phyloP scores from a whole-genome alignment of 2,329 filamentous ascomycete species.

The Colletotrichum lini region DNA sequence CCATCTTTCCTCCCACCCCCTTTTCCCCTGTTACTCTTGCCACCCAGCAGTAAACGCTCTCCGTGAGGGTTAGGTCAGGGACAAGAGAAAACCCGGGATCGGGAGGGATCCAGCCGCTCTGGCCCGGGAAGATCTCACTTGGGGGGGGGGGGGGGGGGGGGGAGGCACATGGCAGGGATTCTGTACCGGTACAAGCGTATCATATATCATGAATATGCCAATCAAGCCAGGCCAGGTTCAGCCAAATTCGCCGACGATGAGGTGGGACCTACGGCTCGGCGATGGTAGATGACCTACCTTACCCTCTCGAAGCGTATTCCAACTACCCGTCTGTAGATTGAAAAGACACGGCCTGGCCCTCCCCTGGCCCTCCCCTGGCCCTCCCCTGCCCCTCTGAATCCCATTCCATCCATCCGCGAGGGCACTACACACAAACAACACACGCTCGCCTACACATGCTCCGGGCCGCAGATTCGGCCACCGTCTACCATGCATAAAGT shows the following conservation, averaged over 20 bases:
- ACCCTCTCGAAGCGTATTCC: slow-evolving; percentile 4
- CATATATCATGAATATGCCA: too few relatives aligned
- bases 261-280: not conserved
- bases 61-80: not conserved
- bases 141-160: too few relatives aligned
- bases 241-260: slow-evolving; percentile 4
- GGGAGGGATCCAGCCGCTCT: not conserved
- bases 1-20: not conserved
- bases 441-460: not conserved
- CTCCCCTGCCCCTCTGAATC: not conserved
- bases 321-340: slow-evolving; percentile 10
- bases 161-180: too few relatives aligned
- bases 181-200: not conserved
- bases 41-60: slow-evolving; percentile 31
- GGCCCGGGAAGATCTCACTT: slow-evolving; percentile 1
- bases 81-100: not conserved
- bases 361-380: too few relatives aligned
- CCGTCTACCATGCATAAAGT: not conserved
- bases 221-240: not conserved
- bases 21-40: not conserved
- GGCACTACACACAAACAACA: not conserved
- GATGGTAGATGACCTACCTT: slow-evolving; percentile 5
- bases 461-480: not conserved
- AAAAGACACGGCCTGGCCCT: not conserved
- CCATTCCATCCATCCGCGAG: not conserved